Conservation (phyloP, 202 grass and related monocot species). For the Sporobolus alterniflorus region DNA sequence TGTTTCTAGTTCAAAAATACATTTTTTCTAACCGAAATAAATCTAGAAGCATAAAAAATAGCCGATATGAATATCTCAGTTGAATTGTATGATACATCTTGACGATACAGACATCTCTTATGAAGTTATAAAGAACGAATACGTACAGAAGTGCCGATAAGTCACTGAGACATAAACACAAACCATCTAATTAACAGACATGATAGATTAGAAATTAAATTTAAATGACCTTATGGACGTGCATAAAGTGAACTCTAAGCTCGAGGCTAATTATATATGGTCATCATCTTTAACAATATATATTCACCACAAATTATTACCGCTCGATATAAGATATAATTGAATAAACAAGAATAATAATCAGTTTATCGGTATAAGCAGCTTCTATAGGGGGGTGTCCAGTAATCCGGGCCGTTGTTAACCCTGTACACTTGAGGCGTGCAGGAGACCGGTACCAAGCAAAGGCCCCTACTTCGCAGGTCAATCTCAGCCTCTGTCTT, state of each 20-base stretch:
- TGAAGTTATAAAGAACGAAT: slow-evolving; percentile 5
- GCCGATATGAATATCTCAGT: background rate
- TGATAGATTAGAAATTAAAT: slow-evolving; percentile 20
- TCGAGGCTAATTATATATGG: background rate
- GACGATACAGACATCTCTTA: too few species aligned
- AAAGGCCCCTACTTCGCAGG: slow-evolving; percentile 78
- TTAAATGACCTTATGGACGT: slow-evolving; percentile 25
- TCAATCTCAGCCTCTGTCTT: slow-evolving; percentile 67
- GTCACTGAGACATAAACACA: background rate
- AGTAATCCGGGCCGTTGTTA: slow-evolving; percentile 76
- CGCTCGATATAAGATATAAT: background rate
- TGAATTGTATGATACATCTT: background rate
- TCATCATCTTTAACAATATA: slow-evolving; percentile 5
- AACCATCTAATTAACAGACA: background rate
- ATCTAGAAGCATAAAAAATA: background rate
- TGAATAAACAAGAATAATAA: slow-evolving; percentile 33
- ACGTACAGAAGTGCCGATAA: background rate
- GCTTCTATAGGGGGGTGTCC: slow-evolving; percentile 74
- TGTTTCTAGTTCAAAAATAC: too few species aligned
- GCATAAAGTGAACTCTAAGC: slow-evolving; percentile 30
- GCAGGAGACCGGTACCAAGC: slow-evolving; percentile 88
- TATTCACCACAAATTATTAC: slow-evolving; percentile 37
- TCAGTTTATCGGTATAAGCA: slow-evolving; percentile 68
- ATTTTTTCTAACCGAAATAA: too few species aligned
- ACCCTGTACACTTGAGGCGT: slow-evolving; percentile 74